Evolutionary conservation across 805 yeast species (phyloP).

Genomic region (Wickerhamiella vanderwaltii): DNA sequence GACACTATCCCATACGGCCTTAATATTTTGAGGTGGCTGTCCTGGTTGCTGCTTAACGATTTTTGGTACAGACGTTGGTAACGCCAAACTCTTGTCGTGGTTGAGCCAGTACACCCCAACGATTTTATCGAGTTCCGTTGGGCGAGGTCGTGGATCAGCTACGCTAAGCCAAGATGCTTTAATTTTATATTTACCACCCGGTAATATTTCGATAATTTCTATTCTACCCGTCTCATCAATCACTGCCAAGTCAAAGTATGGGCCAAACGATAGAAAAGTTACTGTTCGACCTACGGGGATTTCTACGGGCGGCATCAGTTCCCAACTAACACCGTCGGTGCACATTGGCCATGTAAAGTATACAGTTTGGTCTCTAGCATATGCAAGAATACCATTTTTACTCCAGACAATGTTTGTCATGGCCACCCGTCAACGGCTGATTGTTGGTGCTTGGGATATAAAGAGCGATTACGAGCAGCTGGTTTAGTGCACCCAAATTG

Average conservation of each 20-base stretch:
- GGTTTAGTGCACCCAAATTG: no score
- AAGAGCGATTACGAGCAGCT: no score
- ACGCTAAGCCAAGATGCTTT: constrained; percentile 19
- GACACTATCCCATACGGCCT: constrained; percentile 32
- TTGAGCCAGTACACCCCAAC: constrained; percentile 62
- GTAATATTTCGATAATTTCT: constrained; percentile 33
- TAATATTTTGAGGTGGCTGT: constrained; percentile 15
- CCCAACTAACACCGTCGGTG: constrained; percentile 68
- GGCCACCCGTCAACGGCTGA: no score
- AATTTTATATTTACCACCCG: constrained; percentile 18
- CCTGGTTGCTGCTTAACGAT: constrained; percentile 11
- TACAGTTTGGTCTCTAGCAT: constrained; percentile 33
- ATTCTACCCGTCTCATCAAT: constrained; percentile 61
- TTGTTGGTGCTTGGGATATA: no score
- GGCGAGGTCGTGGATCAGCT: constrained; percentile 20
- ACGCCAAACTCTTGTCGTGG: constrained; percentile 47
- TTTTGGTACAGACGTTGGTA: constrained; percentile 11
- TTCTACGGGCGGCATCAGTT: constrained; percentile 46
- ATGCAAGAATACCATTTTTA: constrained; percentile 72
- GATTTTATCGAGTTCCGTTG: constrained; percentile 24
- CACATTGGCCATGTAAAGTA: constrained; percentile 59
- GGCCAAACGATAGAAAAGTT: constrained; percentile 51
- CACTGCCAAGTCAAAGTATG: constrained; percentile 72
- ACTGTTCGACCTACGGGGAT: constrained; percentile 23
- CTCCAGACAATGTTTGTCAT: constrained; percentile 53